These are phyloP conservation scores for Fraxinus excelsior DNA, from an alignment of 257 asterid species.

Conservation along the genomic window DNA sequence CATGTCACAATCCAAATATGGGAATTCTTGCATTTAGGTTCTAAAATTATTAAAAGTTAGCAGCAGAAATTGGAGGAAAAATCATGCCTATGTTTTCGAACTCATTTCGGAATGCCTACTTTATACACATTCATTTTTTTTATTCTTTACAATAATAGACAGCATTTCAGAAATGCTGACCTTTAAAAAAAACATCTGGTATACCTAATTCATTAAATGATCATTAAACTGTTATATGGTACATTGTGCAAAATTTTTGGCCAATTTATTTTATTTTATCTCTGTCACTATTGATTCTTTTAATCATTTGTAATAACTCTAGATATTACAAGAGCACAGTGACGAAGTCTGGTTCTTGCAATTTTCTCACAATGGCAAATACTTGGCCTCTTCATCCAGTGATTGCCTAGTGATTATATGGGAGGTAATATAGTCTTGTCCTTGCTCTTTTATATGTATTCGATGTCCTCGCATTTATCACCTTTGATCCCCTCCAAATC, in stretches of 20 bases:
- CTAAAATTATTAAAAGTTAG: not conserved
- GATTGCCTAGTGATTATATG: slow-evolving; percentile 69
- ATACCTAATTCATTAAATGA: not conserved
- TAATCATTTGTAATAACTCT: slow-evolving; percentile 32
- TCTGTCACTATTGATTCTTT: slow-evolving; percentile 17
- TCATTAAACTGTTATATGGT: not conserved
- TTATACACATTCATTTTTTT: not conserved
- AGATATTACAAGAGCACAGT: slow-evolving; percentile 64
- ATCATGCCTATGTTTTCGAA: not conserved
- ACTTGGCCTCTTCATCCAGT: slow-evolving; percentile 76
- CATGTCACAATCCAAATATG: not conserved
- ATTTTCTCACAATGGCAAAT: slow-evolving; percentile 78
- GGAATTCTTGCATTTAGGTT: not conserved
- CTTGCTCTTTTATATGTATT: slow-evolving; percentile 3
- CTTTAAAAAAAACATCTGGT: too few species aligned
- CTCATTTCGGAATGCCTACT: not conserved
- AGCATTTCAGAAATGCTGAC: not conserved
- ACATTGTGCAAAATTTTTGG: not conserved
- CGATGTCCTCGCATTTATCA: not conserved
- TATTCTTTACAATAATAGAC: not conserved
- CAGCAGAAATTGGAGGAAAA: too few species aligned
- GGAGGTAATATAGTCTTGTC: slow-evolving; percentile 54
- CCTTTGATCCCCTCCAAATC: not conserved
- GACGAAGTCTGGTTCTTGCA: slow-evolving; percentile 85
- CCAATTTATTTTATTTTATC: not conserved